These are phyloP conservation scores for Mikania micrantha DNA, from an alignment of 129 eudicot genomes.

Conservation along the genomic window DNA sequence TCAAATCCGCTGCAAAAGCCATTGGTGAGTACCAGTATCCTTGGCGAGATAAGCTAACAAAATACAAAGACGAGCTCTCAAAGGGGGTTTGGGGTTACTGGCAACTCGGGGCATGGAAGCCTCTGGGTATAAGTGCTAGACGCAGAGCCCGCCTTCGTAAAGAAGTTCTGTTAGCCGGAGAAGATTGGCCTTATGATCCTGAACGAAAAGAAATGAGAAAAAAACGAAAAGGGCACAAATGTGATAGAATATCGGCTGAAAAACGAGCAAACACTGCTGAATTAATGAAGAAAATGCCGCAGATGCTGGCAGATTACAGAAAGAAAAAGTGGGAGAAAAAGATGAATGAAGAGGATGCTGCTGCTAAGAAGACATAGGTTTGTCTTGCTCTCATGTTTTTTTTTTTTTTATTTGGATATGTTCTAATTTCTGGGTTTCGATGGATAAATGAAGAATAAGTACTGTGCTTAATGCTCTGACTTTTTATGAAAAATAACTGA, in stretches of 20 bases:
- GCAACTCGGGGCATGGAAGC: constrained; percentile 85
- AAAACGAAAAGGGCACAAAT: constrained; percentile 80
- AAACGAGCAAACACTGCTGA: constrained; percentile 69
- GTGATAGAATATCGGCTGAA: constrained; percentile 76
- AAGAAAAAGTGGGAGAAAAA: constrained; percentile 91
- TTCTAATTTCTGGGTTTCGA: neutral
- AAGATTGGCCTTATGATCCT: constrained; percentile 86
- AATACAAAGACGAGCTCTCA: constrained; percentile 59
- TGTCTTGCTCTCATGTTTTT: neutral
- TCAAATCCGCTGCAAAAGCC: constrained; percentile 44
- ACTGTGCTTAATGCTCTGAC: neutral
- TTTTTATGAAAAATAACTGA: neutral
- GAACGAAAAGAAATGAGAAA: constrained; percentile 68
- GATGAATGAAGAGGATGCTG: constrained; percentile 88
- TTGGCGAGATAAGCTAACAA: constrained; percentile 54
- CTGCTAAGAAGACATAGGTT: constrained; percentile 34
- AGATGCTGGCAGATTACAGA: constrained; percentile 69
- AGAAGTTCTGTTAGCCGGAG: constrained; percentile 69
- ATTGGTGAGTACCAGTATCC: constrained; percentile 59
- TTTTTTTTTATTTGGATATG: neutral
- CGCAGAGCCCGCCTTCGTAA: constrained; percentile 63
- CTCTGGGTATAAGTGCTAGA: constrained; percentile 62
- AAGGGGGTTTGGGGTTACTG: constrained; percentile 89
- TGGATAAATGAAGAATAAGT: neutral
- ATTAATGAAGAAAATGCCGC: constrained; percentile 83